A percentile compares a stretch with the other conserved stretches of the same genome.
Conservation (phyloP, 2,329 filamentous ascomycete genomes). For the Fusarium oligoseptatum region DNA sequence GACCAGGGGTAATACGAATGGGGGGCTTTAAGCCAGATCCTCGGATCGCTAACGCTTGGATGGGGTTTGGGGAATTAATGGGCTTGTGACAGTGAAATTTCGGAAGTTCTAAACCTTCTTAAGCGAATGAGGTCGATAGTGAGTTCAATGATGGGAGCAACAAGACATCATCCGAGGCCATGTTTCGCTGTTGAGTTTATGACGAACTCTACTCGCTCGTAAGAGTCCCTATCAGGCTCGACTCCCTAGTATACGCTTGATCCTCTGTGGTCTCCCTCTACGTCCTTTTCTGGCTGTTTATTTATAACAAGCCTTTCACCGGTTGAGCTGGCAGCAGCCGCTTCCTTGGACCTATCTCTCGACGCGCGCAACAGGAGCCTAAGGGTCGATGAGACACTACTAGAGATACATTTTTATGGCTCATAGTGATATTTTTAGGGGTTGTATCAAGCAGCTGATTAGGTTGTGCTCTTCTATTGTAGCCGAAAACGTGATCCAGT, state of each 20-base stretch:
- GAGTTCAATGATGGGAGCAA: neutral
- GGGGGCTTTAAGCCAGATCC: neutral
- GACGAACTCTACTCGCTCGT: slow-evolving; percentile 6
- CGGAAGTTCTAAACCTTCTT: neutral
- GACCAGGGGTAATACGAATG: neutral
- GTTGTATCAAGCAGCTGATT: neutral
- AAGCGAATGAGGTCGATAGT: no score
- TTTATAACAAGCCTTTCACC: neutral
- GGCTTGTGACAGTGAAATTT: neutral
- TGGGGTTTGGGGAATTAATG: neutral
- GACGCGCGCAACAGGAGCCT: neutral
- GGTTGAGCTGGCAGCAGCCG: neutral
- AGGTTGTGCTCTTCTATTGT: neutral
- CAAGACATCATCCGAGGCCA: neutral
- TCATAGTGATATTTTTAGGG: neutral
- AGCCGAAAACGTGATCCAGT: neutral
- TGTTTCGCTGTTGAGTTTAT: neutral
- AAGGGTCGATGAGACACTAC: neutral
- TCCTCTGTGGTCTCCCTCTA: slow-evolving; percentile 9
- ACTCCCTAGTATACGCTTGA: neutral
- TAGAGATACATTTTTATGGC: neutral
- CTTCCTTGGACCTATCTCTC: slow-evolving; percentile 10
- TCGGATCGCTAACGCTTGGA: neutral
- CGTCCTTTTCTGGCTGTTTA: slow-evolving; percentile 10
- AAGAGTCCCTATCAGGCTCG: neutral